These are phyloP conservation scores for Boletus insuetus DNA, from an alignment of 768 basidiomycete species.

Conservation along the genomic window DNA sequence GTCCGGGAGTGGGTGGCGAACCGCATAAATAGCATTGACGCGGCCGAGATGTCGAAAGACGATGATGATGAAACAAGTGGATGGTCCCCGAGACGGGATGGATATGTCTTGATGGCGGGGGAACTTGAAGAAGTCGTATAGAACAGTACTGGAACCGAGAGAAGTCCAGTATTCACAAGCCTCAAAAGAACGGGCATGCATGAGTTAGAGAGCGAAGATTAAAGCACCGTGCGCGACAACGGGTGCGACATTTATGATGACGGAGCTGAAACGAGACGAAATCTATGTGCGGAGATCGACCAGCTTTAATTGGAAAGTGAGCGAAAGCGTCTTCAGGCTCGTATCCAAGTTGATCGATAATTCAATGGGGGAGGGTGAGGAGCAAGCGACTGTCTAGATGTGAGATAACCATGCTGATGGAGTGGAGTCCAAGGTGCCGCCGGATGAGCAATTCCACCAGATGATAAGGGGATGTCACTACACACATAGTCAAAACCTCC, in stretches of 20 bases:
- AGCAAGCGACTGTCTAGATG: slow-evolving; percentile 42
- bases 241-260: slow-evolving; percentile 32
- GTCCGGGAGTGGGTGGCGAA: slow-evolving; percentile 13
- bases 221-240: slow-evolving; percentile 34
- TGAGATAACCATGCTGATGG: slow-evolving; percentile 40
- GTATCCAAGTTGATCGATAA: slow-evolving; percentile 51
- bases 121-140: slow-evolving; percentile 22
- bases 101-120: slow-evolving; percentile 54
- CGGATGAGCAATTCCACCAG: slow-evolving; percentile 41
- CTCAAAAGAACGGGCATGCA: slow-evolving; percentile 33
- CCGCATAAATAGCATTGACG: slow-evolving; percentile 33
- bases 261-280: slow-evolving; percentile 22
- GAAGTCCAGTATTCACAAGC: slow-evolving; percentile 37
- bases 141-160: slow-evolving; percentile 23
- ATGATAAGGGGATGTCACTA: slow-evolving; percentile 44
- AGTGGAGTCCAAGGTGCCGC: slow-evolving; percentile 44
- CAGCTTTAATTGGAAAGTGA: slow-evolving; percentile 1
- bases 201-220: slow-evolving; percentile 40
- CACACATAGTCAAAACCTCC: slow-evolving; percentile 52
- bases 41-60: slow-evolving; percentile 28
- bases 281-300: slow-evolving; percentile 24
- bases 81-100: slow-evolving; percentile 57
- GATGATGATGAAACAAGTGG: slow-evolving; percentile 29
- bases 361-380: slow-evolving; percentile 41
- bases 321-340: slow-evolving; percentile 35